These are phyloP conservation scores for Setomelanomma holmii DNA, from an alignment of 2,329 filamentous ascomycete species.

Conservation along the genomic window DNA sequence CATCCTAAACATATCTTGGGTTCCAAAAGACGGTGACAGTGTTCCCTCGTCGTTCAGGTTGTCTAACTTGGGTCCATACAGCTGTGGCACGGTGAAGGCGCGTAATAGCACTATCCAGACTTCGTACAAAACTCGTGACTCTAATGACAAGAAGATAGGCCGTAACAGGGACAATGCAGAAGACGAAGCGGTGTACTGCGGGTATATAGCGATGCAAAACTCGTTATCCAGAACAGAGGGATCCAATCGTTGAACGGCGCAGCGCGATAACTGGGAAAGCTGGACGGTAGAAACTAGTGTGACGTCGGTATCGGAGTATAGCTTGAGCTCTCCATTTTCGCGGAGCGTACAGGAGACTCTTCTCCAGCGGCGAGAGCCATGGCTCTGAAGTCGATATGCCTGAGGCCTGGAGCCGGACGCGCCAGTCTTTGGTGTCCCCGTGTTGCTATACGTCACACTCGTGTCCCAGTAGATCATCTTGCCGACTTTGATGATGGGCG, in stretches of 20 bases:
- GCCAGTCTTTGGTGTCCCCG: slow-evolving; percentile 42
- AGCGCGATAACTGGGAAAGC: slow-evolving; percentile 85
- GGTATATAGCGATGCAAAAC: slow-evolving; percentile 93
- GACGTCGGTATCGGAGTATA: slow-evolving; percentile 85
- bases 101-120: slow-evolving; percentile 95
- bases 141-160: slow-evolving; percentile 88
- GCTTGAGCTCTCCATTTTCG: slow-evolving; percentile 92
- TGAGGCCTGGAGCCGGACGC: slow-evolving; percentile 53
- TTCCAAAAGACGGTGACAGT: slow-evolving; percentile 48
- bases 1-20: slow-evolving; percentile 70
- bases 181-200: slow-evolving; percentile 81
- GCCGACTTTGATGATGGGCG: slow-evolving; percentile 87
- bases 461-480: slow-evolving; percentile 75
- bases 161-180: slow-evolving; percentile 77
- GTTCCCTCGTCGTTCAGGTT: slow-evolving; percentile 49
- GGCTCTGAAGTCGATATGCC: slow-evolving; percentile 63
- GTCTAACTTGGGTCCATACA: slow-evolving; percentile 74
- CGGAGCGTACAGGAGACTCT: slow-evolving; percentile 91
- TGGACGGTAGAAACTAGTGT: slow-evolving; percentile 83
- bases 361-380: slow-evolving; percentile 75
- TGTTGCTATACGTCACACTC: slow-evolving; percentile 59
- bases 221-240: slow-evolving; percentile 90
- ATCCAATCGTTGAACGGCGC: slow-evolving; percentile 88
- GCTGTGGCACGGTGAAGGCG: slow-evolving; percentile 88
- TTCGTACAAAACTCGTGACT: slow-evolving; percentile 89